A percentile compares a stretch with the other conserved stretches of the same genome.
Evolutionary conservation across 1,284 basidiomycete species (phyloP).

Genomic region (Mycena citricolor): DNA sequence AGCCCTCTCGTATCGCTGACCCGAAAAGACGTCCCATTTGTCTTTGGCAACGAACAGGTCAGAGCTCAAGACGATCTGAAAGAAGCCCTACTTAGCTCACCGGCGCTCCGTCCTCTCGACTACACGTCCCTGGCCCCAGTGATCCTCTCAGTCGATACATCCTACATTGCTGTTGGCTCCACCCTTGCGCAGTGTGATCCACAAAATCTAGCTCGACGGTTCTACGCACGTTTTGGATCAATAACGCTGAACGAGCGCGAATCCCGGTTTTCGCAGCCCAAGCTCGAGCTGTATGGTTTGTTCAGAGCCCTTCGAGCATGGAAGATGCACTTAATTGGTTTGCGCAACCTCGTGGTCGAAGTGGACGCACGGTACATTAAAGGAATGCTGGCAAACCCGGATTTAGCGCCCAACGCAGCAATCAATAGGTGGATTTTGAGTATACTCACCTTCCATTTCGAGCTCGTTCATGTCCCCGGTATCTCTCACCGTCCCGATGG

Average conservation of each 20-base stretch:
- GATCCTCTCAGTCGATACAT: conserved; percentile 38
- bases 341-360: conserved; percentile 32
- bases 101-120: conserved; percentile 32
- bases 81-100: conserved; percentile 17
- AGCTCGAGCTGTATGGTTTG: conserved; percentile 36
- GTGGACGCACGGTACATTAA: conserved; percentile 38
- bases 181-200: conserved; percentile 31
- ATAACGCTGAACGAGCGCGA: conserved; percentile 32
- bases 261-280: conserved; percentile 34
- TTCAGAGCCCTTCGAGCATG: conserved; percentile 27
- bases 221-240: conserved; percentile 30
- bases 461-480: conserved; percentile 34
- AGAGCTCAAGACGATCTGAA: conserved; percentile 32
- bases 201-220: conserved; percentile 21
- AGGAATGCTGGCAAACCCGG: conserved; percentile 39
- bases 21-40: conserved; percentile 28
- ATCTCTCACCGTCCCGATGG: conserved; percentile 30
- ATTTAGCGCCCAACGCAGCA: conserved; percentile 36
- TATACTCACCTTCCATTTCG: conserved; percentile 39
- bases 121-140: conserved; percentile 28
- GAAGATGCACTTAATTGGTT: conserved; percentile 29
- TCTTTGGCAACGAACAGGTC: conserved; percentile 22
- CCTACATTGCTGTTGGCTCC: conserved; percentile 32
- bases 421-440: conserved; percentile 42
- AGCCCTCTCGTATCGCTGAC: conserved; percentile 29